Base-by-base conservation (phyloP, 805 yeast species). In the Schizosaccharomyces pombe region DNA sequence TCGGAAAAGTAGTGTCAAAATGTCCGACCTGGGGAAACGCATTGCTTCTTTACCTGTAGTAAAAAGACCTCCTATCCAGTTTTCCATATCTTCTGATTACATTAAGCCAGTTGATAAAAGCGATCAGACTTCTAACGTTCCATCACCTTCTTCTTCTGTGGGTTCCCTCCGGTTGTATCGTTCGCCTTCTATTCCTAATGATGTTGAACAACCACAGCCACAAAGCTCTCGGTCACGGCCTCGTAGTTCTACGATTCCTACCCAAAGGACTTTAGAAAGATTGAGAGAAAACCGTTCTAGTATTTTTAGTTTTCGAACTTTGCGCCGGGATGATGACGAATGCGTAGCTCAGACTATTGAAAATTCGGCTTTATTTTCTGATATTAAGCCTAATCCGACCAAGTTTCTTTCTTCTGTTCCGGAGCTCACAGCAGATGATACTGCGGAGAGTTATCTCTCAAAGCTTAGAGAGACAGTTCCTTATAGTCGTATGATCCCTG, bases 381-480 rank as follows among this genome's bases (percentile, higher is more conserved):
- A 43, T 43, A 16, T 43, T 16, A 43, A 43, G 14, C 30, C 49
- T 16, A 22, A 43, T 24, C 49, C 49, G 14, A 43, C 19, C 14
- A 19, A 26, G 5, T 19, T 19, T 22, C 14, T 26, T 6, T 19
- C 28, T 9, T 19, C 30, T n/a, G 37, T 29, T 19, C 53, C 53
- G 31, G 24, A 28, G 1, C 24, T 19, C 8, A 43, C 54, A 31
- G 62, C 60, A 3, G 60, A 57, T 9, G 72, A 69, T 47, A 58
- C 65, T 1, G 66, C 71, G 1, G 56, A 55, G 4, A 60, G 62
- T 2, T 71, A 67, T 57, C 60, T 72, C 16, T 59, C 61, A 3
- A 57, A 67, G 19, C 47, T 72, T 14, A 55, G 59, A 47, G 47
- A 55, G 12, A 47, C 57, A 8, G 43, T 59, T 19, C 57, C 58